A percentile compares a stretch with the other conserved stretches of the same genome.
Evolutionary conservation across 257 asterid genomes (phyloP).

Genomic region (Rubia yunnanensis): DNA sequence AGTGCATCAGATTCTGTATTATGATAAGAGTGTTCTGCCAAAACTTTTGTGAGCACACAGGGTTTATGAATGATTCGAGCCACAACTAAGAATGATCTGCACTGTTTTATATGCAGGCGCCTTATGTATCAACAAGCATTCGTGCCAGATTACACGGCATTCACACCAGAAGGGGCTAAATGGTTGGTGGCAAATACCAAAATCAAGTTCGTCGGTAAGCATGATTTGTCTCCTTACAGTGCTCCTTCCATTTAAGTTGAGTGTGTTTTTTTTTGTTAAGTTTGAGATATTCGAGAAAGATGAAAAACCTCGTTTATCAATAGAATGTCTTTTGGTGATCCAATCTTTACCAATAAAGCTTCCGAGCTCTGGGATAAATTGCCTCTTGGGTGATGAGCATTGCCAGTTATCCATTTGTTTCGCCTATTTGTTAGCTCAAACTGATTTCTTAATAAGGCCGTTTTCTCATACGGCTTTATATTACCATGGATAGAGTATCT

Average conservation of each 20-base stretch:
- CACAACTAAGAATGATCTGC: not conserved
- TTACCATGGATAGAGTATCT: not conserved
- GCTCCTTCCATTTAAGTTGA: not conserved
- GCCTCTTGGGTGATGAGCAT: not conserved
- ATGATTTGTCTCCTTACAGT: not conserved
- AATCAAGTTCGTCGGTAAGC: slow-evolving; percentile 26
- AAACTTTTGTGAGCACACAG: not conserved
- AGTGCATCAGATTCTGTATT: too few relatives aligned
- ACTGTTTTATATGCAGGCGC: slow-evolving; percentile 5
- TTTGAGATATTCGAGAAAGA: not conserved
- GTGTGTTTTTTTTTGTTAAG: not conserved
- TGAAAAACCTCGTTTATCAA: not conserved
- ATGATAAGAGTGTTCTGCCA: too few relatives aligned
- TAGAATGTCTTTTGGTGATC: not conserved
- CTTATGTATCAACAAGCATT: slow-evolving; percentile 19
- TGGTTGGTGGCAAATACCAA: slow-evolving; percentile 22
- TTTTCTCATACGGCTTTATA: not conserved
- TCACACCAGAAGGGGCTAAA: slow-evolving; percentile 25
- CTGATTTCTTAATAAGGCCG: not conserved
- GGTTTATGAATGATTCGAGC: not conserved
- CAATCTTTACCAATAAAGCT: not conserved
- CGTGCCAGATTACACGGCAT: slow-evolving; percentile 14
- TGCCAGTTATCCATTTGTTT: not conserved
- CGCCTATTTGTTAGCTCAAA: not conserved
- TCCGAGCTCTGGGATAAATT: not conserved